These are phyloP conservation scores for Arabidopsis thaliana DNA, from an alignment of 345 rosid genomes.

Conservation along the genomic window DNA sequence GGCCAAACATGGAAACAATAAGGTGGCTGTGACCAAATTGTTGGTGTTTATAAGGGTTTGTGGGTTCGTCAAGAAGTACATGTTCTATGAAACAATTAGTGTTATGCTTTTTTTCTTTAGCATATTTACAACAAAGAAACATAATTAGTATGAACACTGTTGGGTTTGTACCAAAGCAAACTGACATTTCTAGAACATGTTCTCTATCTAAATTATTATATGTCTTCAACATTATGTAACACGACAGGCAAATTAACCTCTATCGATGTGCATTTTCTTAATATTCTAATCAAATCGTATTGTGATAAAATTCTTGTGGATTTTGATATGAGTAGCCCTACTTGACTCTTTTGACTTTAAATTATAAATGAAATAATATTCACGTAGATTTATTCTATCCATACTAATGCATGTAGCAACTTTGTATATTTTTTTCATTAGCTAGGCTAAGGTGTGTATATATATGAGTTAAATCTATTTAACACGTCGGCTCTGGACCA, in stretches of 20 bases:
- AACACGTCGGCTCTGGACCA: too few relatives aligned
- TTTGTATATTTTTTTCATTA: too few relatives aligned
- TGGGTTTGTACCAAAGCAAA: slow-evolving; percentile 15
- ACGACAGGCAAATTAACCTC: background rate
- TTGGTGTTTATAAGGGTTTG: slow-evolving; percentile 12
- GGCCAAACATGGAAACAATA: slow-evolving; percentile 4
- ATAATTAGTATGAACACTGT: background rate
- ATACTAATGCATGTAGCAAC: too few relatives aligned
- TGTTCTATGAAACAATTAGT: slow-evolving; percentile 3
- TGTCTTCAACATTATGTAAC: slow-evolving; percentile 4
- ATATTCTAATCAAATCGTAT: background rate
- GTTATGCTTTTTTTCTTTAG: background rate
- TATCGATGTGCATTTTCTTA: background rate
- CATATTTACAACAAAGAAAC: slow-evolving; percentile 11
- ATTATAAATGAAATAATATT: too few relatives aligned
- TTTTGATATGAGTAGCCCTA: too few relatives aligned
- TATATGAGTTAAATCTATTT: too few relatives aligned
- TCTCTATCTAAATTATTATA: background rate
- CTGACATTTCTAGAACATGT: slow-evolving; percentile 11
- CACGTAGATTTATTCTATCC: too few relatives aligned
- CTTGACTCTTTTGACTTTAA: too few relatives aligned
- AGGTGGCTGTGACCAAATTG: slow-evolving; percentile 11
- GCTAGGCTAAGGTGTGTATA: too few relatives aligned
- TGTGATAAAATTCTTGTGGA: too few relatives aligned
- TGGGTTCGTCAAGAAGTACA: slow-evolving; percentile 15